Conservation (phyloP, 225 moss, liverwort and hornwort genomes). For the Bryoerythrophyllum caledonicum region DNA sequence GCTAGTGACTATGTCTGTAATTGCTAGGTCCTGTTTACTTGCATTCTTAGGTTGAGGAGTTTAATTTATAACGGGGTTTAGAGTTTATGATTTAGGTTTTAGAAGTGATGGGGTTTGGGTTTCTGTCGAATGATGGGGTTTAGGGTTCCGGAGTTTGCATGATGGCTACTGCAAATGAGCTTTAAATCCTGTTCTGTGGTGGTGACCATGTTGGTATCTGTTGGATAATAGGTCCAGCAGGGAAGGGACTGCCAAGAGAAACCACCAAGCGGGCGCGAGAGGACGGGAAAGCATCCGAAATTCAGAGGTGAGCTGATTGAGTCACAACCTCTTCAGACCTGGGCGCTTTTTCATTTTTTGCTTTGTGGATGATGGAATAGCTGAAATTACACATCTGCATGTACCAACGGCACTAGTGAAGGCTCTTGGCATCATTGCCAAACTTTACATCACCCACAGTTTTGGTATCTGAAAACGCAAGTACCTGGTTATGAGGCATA, state of each 20-base stretch:
- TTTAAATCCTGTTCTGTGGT: not conserved
- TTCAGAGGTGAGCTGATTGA: constrained; percentile 47
- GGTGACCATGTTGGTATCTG: not conserved
- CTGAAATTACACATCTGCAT: not conserved
- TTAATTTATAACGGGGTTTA: too few species aligned
- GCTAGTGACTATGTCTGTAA: not conserved
- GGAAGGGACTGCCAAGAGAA: constrained; percentile 14
- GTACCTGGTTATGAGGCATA: too few species aligned
- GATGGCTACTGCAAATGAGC: not conserved
- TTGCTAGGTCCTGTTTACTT: constrained; percentile 4
- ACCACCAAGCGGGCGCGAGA: constrained; percentile 50
- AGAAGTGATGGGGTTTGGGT: too few species aligned
- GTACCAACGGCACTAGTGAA: not conserved
- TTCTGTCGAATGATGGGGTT: not conserved
- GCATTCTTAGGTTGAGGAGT: not conserved
- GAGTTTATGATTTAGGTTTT: too few species aligned
- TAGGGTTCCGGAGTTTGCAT: not conserved
- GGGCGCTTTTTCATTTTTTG: not conserved
- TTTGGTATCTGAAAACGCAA: not conserved
- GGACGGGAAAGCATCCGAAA: constrained; percentile 54
- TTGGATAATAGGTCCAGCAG: constrained; percentile 15
- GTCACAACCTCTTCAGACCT: not conserved
- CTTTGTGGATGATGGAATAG: not conserved
- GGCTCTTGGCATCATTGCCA: not conserved
- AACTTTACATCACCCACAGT: not conserved